Evolutionary conservation across 1,284 basidiomycete species (phyloP), one percentile per base, ranked within the genome.

Genomic region (Puccinia triticina): DNA sequence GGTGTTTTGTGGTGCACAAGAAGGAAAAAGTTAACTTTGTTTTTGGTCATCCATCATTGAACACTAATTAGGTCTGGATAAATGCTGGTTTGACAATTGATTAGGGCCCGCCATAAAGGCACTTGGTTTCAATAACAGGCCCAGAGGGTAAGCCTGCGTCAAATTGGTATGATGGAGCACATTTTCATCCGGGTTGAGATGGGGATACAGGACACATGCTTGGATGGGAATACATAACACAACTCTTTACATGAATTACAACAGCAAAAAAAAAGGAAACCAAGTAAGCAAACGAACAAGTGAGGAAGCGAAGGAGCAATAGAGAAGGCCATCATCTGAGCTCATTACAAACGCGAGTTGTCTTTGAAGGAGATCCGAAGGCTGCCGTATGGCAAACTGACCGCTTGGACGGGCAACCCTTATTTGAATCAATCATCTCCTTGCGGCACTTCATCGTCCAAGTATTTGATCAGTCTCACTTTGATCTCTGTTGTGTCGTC

Each of bases 401-500:
- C 12, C n/a, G 26, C n/a, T 57, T 57, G 55, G 21, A 57, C 10
- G 55, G 12, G n/a, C n/a, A 57, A 26, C n/a, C 55, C 48, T 50
- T 50, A 50, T 50, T 21, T 7, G 18, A 50, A 50, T 82, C 78
- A 88, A 71, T 88, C 87, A 82, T 88, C 87, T 0, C 86, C 87
- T 37, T 85, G 85, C 0, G 87, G 87, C 76, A 88, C 87, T 77
- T 99, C 96, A 87, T 99, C 97, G 86, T 99, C 96, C 84, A 99
- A 88, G 86, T 96, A 93, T 87, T 95, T 93, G 83, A 97, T 88
- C 84, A 99, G 89, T 83, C 91, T 92, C 78, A 99, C 96, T 77
- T 93, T 91, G 84, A 99, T 92, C 88, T 98, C 96, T 14, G 97
- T 99, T 83, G 89, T 91, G 85, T 98, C 96, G 86, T 98, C 96